Evolutionary conservation across 352 stramenopile species (phyloP).

Genomic region (Globisporangium middletonii): DNA sequence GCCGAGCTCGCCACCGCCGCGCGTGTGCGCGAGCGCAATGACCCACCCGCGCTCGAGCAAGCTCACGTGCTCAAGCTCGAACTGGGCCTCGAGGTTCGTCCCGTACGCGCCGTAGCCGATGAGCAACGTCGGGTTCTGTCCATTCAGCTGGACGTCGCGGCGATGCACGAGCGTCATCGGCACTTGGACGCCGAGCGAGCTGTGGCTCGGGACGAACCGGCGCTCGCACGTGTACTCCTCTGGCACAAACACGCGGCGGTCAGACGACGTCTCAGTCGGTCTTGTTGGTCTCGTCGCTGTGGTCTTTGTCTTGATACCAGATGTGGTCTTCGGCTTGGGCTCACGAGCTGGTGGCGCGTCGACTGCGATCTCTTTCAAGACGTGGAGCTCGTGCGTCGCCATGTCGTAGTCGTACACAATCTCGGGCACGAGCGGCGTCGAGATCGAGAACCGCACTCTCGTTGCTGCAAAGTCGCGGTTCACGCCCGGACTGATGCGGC

Average conservation of each 20-base stretch:
- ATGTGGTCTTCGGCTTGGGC: background rate
- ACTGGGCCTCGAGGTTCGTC: slow-evolving; percentile 81
- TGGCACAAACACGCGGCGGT: slow-evolving; percentile 11
- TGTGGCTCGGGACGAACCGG: slow-evolving; percentile 34
- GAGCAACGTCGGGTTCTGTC: slow-evolving; percentile 75
- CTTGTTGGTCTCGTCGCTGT: background rate
- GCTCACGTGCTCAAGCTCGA: slow-evolving; percentile 78
- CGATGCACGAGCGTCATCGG: slow-evolving; percentile 76
- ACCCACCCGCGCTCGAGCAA: slow-evolving; percentile 86
- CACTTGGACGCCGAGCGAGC: slow-evolving; percentile 34
- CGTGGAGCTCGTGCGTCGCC: slow-evolving; percentile 24
- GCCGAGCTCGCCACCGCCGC: slow-evolving; percentile 85
- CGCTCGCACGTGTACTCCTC: slow-evolving; percentile 37
- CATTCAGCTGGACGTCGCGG: slow-evolving; percentile 42
- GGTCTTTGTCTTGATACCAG: background rate
- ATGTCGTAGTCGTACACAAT: slow-evolving; percentile 83
- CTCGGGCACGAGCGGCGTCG: slow-evolving; percentile 65
- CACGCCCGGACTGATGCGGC: slow-evolving; percentile 59
- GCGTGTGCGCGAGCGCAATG: slow-evolving; percentile 85
- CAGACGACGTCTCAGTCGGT: background rate
- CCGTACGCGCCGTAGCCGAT: slow-evolving; percentile 89
- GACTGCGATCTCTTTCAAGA: slow-evolving; percentile 55
- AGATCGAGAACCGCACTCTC: slow-evolving; percentile 62
- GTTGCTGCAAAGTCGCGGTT: slow-evolving; percentile 73
- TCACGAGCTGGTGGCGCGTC: background rate